Conservation (phyloP, 192 early-diverging fungal species). For the Coemansia sp. region DNA sequence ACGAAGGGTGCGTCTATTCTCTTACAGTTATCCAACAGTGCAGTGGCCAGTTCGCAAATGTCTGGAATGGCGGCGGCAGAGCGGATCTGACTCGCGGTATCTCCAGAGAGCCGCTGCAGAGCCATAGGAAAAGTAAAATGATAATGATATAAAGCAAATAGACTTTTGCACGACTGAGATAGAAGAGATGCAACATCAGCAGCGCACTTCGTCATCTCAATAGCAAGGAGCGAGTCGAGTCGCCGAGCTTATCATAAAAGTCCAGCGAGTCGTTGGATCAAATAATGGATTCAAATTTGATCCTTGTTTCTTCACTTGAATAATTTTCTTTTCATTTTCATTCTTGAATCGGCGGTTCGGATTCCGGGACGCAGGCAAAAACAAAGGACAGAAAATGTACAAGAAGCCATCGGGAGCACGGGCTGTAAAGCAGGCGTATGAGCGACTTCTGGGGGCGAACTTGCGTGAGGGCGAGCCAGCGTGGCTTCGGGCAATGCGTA, state of each 20-base stretch:
- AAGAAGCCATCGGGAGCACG: constrained; percentile 44
- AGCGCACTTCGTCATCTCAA: too few species aligned
- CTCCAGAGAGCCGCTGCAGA: constrained; percentile 18
- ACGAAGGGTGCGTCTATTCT: not conserved
- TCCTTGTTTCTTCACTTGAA: not conserved
- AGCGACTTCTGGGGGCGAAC: constrained; percentile 39
- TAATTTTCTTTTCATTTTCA: constrained; percentile 1
- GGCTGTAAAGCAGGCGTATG: constrained; percentile 37
- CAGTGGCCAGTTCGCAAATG: constrained; percentile 28
- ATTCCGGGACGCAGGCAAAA: not conserved
- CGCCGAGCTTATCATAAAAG: not conserved
- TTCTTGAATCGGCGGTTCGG: not conserved
- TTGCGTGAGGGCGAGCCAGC: constrained; percentile 45
- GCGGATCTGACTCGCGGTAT: constrained; percentile 19
- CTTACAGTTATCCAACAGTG: constrained; percentile 46
- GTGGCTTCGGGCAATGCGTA: constrained; percentile 55
- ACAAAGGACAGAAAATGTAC: constrained; percentile 31
- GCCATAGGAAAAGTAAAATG: not conserved
- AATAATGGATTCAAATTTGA: not conserved
- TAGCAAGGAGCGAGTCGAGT: not conserved
- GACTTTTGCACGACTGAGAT: not conserved
- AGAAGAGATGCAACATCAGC: too few species aligned
- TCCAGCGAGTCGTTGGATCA: not conserved
- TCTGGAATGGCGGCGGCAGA: constrained; percentile 31
- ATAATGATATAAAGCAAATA: not conserved